Conservation (phyloP, 2,329 filamentous ascomycete species). For the Pestalotiopsis sp. region DNA sequence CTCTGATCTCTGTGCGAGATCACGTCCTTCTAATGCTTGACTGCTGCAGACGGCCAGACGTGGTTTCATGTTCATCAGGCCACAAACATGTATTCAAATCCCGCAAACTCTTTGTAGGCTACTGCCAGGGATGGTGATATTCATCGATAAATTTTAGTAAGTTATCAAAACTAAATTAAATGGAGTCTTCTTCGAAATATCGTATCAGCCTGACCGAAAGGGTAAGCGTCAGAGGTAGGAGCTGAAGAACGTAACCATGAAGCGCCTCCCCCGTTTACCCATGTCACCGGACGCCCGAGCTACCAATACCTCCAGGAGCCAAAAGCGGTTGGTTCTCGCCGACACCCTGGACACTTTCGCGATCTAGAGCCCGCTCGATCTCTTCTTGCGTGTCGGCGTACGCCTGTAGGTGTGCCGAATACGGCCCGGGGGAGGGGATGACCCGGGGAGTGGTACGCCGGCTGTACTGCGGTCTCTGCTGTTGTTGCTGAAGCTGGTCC, state of each 20-base stretch:
- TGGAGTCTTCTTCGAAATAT: background rate
- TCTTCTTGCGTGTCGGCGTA: constrained; percentile 35
- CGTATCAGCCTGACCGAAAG: background rate
- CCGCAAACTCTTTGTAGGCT: too few relatives aligned
- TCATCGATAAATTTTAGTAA: too few relatives aligned
- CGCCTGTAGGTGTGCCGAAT: constrained; percentile 34
- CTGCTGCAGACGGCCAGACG: too few relatives aligned
- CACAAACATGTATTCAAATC: too few relatives aligned
- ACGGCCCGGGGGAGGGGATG: constrained; percentile 32
- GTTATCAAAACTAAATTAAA: too few relatives aligned
- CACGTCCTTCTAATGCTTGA: too few relatives aligned
- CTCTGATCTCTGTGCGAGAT: too few relatives aligned
- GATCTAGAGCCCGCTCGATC: constrained; percentile 32
- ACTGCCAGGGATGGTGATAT: too few relatives aligned
- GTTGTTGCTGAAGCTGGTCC: constrained; percentile 24
- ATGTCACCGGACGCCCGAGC: constrained; percentile 29
- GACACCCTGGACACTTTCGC: constrained; percentile 32
- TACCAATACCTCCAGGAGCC: constrained; percentile 32
- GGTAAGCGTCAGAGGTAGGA: background rate
- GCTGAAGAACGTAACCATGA: background rate
- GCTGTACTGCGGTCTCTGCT: constrained; percentile 30
- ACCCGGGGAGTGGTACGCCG: constrained; percentile 33
- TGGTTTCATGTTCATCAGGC: too few relatives aligned
- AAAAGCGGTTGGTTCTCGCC: constrained; percentile 35
- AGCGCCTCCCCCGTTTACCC: background rate